These are phyloP conservation scores for Aristolochia californica DNA, from an alignment of 164 flowering plant species.

Conservation along the genomic window DNA sequence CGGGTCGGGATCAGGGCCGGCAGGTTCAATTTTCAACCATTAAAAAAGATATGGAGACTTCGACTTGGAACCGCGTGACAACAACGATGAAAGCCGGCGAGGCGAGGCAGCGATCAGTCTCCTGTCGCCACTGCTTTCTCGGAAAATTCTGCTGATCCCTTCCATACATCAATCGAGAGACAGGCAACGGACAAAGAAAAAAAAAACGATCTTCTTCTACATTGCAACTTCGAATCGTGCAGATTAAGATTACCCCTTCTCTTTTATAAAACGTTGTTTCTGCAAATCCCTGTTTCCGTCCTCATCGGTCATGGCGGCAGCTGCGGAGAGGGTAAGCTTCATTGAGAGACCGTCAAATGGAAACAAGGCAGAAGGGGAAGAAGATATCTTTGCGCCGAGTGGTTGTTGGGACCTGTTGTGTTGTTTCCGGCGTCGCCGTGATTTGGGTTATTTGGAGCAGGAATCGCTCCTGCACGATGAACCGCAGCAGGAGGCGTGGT, in stretches of 20 bases:
- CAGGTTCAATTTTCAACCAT: too few species aligned
- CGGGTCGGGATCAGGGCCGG: too few species aligned
- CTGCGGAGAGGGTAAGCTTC: background rate
- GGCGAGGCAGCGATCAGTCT: too few species aligned
- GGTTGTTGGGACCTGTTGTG: background rate
- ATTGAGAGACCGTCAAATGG: background rate
- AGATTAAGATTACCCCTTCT: background rate
- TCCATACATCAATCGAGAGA: background rate
- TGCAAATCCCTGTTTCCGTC: background rate
- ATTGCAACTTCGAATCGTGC: background rate
- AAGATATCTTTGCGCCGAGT: background rate
- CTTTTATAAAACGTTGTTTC: background rate
- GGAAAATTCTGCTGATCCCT: background rate
- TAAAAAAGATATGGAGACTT: too few species aligned
- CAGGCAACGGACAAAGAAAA: background rate
- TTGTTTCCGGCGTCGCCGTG: background rate
- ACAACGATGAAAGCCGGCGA: background rate
- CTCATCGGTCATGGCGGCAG: background rate
- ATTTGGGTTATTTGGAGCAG: background rate
- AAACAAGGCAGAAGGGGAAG: background rate
- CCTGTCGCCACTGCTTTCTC: background rate
- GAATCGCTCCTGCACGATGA: constrained; percentile 1
- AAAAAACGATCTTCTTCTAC: background rate
- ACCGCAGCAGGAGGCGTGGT: constrained; percentile 11
- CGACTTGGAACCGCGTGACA: background rate